phyloP scores from a whole-genome alignment of 768 basidiomycete genomes.

The Boletellus ananas region DNA sequence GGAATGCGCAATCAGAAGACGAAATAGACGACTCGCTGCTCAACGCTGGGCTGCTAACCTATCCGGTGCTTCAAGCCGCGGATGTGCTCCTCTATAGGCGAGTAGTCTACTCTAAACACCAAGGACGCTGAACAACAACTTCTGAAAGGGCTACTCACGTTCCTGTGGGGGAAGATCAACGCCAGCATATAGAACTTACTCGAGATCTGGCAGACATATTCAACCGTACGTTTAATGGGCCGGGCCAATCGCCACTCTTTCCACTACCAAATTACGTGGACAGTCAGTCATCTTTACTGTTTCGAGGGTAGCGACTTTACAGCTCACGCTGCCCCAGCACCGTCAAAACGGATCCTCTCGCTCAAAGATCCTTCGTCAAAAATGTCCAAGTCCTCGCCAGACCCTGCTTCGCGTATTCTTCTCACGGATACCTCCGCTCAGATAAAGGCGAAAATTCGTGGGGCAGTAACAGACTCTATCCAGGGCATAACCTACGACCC shows the following conservation, averaged over 20 bases:
- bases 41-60: conserved; percentile 84
- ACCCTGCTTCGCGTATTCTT: conserved; percentile 76
- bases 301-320: background rate
- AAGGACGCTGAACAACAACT: background rate
- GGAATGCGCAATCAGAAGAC: conserved; percentile 70
- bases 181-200: conserved; percentile 87
- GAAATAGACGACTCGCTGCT: conserved; percentile 80
- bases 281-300: conserved; percentile 47
- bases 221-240: conserved; percentile 60
- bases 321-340: conserved; percentile 43
- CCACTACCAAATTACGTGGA: conserved; percentile 67
- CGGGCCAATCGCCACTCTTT: conserved; percentile 50
- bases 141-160: conserved; percentile 76
- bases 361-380: conserved; percentile 82
- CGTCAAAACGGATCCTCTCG: conserved; percentile 78
- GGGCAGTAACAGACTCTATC: conserved; percentile 83
- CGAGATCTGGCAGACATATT: conserved; percentile 82
- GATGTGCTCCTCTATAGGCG: conserved; percentile 87
- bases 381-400: conserved; percentile 93
- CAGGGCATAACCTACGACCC: conserved; percentile 80
- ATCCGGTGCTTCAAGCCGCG: conserved; percentile 91
- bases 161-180: conserved; percentile 95
- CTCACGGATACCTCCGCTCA: conserved; percentile 67
- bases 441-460: conserved; percentile 69
- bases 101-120: conserved; percentile 12